phyloP scores from a whole-genome alignment of 495 filamentous ascomycete species.

The Podospora pseudopauciseta region DNA sequence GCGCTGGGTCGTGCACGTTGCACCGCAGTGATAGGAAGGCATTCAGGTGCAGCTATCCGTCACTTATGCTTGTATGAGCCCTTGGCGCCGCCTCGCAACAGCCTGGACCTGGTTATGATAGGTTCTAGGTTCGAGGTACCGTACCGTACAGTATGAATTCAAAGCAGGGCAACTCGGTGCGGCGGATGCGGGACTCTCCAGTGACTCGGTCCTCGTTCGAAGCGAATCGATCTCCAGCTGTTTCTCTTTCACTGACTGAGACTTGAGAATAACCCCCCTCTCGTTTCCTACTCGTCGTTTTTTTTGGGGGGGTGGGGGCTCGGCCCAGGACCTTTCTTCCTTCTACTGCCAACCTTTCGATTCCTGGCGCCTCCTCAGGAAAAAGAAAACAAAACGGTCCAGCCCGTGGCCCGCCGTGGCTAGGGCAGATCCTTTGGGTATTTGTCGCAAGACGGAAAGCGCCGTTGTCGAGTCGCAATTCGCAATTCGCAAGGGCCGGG shows the following conservation, averaged over 20 bases:
- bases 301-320: no score
- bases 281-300: not conserved
- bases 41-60: conserved; percentile 37
- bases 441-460: conserved; percentile 7
- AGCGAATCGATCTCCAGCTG: not conserved
- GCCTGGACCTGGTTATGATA: conserved; percentile 3
- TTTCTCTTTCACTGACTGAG: not conserved
- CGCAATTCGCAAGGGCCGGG: conserved; percentile 1
- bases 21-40: conserved; percentile 30
- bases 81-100: conserved; percentile 29
- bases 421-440: not conserved
- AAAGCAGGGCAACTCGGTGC: conserved; percentile 8
- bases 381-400: conserved; percentile 1
- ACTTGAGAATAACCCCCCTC: not conserved
- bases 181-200: conserved; percentile 20
- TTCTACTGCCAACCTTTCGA: not conserved
- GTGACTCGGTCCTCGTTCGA: not conserved
- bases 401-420: not conserved
- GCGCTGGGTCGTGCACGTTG: conserved; percentile 24
- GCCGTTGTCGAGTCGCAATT: conserved; percentile 18
- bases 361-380: not conserved
- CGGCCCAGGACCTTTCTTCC: not conserved
- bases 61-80: conserved; percentile 28
- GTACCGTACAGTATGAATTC: not conserved
- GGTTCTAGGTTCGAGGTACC: not conserved